Conservation (phyloP, 2,329 filamentous ascomycete species). For the Colletotrichum tanaceti region DNA sequence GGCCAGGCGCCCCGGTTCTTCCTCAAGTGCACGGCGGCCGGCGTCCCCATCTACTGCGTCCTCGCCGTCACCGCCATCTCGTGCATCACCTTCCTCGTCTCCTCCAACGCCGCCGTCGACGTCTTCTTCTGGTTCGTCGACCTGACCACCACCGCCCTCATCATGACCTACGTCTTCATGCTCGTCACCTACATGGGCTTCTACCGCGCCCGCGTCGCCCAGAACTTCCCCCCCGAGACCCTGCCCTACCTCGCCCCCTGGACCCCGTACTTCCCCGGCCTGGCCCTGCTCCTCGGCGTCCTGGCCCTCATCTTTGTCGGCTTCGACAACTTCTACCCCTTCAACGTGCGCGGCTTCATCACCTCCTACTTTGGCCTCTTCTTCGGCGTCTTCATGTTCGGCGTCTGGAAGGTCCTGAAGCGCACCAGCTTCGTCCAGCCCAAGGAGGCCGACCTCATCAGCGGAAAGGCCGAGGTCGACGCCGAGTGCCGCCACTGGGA, state of each 20-base stretch:
- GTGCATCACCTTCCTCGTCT: conserved; percentile 53
- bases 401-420: conserved; percentile 75
- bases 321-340: conserved; percentile 66
- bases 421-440: conserved; percentile 67
- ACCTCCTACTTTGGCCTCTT: conserved; percentile 66
- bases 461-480: conserved; percentile 74
- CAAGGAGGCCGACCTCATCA: conserved; percentile 69
- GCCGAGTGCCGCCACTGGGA: conserved; percentile 61
- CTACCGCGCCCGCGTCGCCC: conserved; percentile 64
- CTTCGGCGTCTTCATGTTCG: conserved; percentile 67
- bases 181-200: conserved; percentile 59
- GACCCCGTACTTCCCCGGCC: conserved; percentile 64
- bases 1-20: conserved; percentile 60
- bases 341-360: conserved; percentile 60
- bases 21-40: conserved; percentile 53
- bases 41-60: conserved; percentile 58
- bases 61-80: conserved; percentile 48
- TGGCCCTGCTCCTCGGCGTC: conserved; percentile 59
- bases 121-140: conserved; percentile 60
- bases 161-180: conserved; percentile 68
- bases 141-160: conserved; percentile 67
- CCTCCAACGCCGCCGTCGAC: conserved; percentile 51
- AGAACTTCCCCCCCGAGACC: conserved; percentile 59
- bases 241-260: conserved; percentile 63
- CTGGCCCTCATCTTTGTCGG: conserved; percentile 67